Evolutionary conservation across 345 rosid species (phyloP).

Genomic region (Viola odorata): DNA sequence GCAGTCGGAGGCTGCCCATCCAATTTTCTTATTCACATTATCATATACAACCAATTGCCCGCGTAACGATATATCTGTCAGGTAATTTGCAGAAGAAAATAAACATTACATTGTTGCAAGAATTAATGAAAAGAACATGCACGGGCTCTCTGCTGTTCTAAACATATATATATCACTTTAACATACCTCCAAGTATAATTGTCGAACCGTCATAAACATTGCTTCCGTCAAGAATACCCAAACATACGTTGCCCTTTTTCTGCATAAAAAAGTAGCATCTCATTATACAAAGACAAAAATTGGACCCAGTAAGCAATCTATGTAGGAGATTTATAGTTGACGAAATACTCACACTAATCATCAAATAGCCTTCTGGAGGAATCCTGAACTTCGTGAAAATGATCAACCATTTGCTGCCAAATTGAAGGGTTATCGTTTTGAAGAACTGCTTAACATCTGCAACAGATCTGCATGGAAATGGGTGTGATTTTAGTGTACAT

Average conservation of each 20-base stretch:
- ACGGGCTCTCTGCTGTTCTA: no score
- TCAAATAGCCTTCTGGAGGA: conserved; percentile 77
- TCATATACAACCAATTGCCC: conserved; percentile 72
- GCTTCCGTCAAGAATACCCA: conserved; percentile 91
- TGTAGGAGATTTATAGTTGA: not conserved
- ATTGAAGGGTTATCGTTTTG: conserved; percentile 74
- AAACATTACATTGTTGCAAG: not conserved
- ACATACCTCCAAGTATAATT: conserved; percentile 86
- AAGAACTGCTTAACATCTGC: conserved; percentile 54
- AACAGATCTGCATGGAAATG: conserved; percentile 49
- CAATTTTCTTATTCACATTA: conserved; percentile 63
- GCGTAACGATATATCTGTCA: conserved; percentile 65
- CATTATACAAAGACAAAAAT: not conserved
- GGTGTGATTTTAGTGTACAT: conserved; percentile 7
- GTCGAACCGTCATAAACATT: conserved; percentile 70
- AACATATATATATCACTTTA: no score
- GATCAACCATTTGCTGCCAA: conserved; percentile 89
- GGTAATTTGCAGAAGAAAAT: not conserved
- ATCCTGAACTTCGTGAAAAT: conserved; percentile 52
- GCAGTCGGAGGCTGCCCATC: conserved; percentile 69
- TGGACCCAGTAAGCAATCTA: not conserved
- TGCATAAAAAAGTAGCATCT: conserved; percentile 31
- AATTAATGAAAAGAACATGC: no score
- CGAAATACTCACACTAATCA: conserved; percentile 55
- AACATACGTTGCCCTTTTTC: conserved; percentile 76